Conservation (phyloP, 805 yeast species). For the Peterozyma xylosa region DNA sequence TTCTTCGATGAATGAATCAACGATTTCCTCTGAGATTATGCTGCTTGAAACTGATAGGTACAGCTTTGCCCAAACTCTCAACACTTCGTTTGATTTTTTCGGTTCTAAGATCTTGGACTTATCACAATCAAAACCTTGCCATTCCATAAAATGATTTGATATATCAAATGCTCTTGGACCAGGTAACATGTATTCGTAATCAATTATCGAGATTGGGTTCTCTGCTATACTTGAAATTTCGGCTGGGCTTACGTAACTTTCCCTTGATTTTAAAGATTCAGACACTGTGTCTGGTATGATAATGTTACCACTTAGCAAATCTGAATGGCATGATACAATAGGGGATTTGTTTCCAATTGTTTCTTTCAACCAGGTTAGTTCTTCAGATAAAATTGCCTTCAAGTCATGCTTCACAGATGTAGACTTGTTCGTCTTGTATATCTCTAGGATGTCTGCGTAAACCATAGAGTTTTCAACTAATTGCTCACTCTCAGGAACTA, state of each 20-base stretch:
- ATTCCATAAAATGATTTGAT: constrained; percentile 68
- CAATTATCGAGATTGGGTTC: constrained; percentile 52
- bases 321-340: constrained; percentile 61
- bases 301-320: constrained; percentile 66
- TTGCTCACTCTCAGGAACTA: constrained; percentile 45
- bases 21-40: constrained; percentile 13
- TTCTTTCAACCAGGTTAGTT: constrained; percentile 46
- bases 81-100: constrained; percentile 27
- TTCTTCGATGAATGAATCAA: constrained; percentile 45
- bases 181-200: constrained; percentile 65
- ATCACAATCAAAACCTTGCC: constrained; percentile 79
- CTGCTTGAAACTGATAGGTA: constrained; percentile 32
- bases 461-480: constrained; percentile 27
- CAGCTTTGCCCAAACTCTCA: constrained; percentile 51
- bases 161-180: constrained; percentile 72
- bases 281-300: constrained; percentile 41
- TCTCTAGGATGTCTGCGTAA: constrained; percentile 21
- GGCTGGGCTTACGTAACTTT: background rate
- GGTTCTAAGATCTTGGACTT: constrained; percentile 52
- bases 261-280: background rate
- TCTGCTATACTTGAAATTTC: constrained; percentile 3
- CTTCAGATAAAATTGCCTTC: constrained; percentile 34
- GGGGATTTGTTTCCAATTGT: constrained; percentile 39
- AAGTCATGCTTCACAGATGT: constrained; percentile 5
- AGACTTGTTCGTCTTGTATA: background rate